Conservation (phyloP, 23 red algal species). For the Gracilaria domingensis region DNA sequence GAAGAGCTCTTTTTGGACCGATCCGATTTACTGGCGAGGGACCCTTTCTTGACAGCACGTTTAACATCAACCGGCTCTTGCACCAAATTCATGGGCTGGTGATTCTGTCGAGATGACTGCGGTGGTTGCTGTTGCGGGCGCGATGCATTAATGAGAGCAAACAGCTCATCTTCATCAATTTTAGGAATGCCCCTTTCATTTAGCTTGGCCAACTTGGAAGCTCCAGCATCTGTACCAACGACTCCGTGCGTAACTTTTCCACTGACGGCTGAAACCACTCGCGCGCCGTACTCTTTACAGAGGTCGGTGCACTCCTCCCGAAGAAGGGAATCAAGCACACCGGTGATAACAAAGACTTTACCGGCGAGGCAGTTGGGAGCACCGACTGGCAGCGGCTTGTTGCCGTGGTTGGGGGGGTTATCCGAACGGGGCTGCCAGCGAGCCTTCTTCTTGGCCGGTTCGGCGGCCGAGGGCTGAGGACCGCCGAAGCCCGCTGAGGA, state of each 20-base stretch:
- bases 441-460: conserved; percentile 49
- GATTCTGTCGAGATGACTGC: background rate
- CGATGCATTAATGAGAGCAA: conserved; percentile 75
- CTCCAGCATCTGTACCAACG: conserved; percentile 81
- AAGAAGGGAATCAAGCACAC: conserved; percentile 85
- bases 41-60: conserved; percentile 6
- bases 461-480: background rate
- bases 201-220: conserved; percentile 72
- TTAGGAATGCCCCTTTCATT: conserved; percentile 31
- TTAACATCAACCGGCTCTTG: conserved; percentile 9
- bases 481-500: background rate
- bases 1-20: background rate
- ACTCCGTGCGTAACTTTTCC: conserved; percentile 85
- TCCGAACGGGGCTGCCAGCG: conserved; percentile 52
- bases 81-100: conserved; percentile 25
- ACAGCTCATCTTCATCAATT: conserved; percentile 92
- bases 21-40: background rate
- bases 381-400: conserved; percentile 78
- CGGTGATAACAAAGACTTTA: conserved; percentile 88
- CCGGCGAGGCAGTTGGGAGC: conserved; percentile 84
- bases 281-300: conserved; percentile 78
- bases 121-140: conserved; percentile 2
- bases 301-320: conserved; percentile 84
- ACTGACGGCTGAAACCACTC: conserved; percentile 72
- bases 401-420: conserved; percentile 75